Base-by-base conservation (phyloP, 2,329 filamentous ascomycete genomes). In the Diplocarpon mali region DNA sequence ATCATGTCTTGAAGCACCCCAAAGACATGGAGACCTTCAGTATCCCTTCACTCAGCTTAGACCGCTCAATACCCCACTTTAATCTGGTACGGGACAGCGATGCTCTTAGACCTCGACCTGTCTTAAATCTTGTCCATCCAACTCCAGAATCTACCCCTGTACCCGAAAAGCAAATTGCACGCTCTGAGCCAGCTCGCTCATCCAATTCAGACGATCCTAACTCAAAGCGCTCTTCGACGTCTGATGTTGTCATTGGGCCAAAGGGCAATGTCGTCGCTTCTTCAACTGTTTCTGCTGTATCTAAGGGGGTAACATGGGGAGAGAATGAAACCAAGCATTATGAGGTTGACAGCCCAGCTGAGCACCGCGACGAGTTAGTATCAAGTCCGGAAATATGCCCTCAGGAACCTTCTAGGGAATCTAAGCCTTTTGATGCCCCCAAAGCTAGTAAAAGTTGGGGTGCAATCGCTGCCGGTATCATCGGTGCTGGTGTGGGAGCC, bases 261-360 rank as follows among this genome's bases (percentile, higher is more conserved):
- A 65, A 62, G 36, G 67, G 66, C 10, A 69, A 74, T 41, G 57
- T 67, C 30, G 57, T 69, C 10, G 62, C 67, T 45, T 63, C 62
- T 1, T 57, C 65, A n/a, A 65, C 68, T 41, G 61, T 66, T 17
- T 65, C 69, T 28, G 65, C 65, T 6, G 62, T 64, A 16, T 67
- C 73, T 6, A 80, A 80, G 53, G 70, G 65, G 35, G 78, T 83
- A 4, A 78, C 70, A 11, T 83, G 77, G 78, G 79, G 76, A 10
- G 67, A 78, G 48, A 79, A 80, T 50, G 69, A 78, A 56, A 80
- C 73, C 3, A 76, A 80, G 58, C 73, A 76, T 47, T 83, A 77
- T 49, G 74, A 80, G 39, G 69, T 75, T 10, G 74, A 76, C 47
- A 80, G 72, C 41, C 73, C 78, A 6, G 73, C 75, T 36, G 62